Evolutionary conservation across 345 rosid species (phyloP), one percentile per base, ranked within the genome.

Genomic region (Moricandia arvensis): DNA sequence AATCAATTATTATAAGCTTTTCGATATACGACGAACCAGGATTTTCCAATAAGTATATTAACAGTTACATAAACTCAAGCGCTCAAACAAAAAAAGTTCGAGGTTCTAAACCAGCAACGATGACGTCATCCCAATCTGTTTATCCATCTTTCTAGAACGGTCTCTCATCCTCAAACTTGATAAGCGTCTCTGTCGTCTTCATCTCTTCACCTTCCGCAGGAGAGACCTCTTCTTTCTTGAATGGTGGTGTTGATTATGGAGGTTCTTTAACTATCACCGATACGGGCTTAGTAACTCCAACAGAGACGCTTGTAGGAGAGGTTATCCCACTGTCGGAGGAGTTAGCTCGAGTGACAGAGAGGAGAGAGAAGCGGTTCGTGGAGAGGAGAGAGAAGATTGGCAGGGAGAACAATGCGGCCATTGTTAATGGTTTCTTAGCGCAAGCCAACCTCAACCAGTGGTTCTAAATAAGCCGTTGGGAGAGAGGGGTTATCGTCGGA

Each of bases 91-190:
- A 24, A 64, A 7, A 61, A 61, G 51, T 2, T 16, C 1, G 7
- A 53, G 66, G 33, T 41, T 3, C 89, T 75, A 67, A 91, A 21
- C 98, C 98, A 81, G 97, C 89, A 83, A 91, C 96, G 73, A 94
- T 94, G 65, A 91, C 93, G 26, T 88, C 83, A 82, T 94, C 98
- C 98, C 98, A 94, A 63, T 87, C 84, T 45, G 91, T 85, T 72
- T 75, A 79, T 13, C 90, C 93, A 63, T 79, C 80, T 77, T 86
- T 91, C 76, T 72, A 75, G 68, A 94, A 91, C 81, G 85, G 85
- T 67, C 70, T 88, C 49, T 88, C 79, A 68, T 94, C 93, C 75
- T 80, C 78, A 79, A 88, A 91, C 41, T 82, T 85, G 37, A 34
- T 64, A 80, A 83, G 68, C 30, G 58, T 78, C 34, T 59, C 51